Evolutionary conservation across 176 grass and related monocot genomes (phyloP).

Genomic region (Phoenix roebelenii): DNA sequence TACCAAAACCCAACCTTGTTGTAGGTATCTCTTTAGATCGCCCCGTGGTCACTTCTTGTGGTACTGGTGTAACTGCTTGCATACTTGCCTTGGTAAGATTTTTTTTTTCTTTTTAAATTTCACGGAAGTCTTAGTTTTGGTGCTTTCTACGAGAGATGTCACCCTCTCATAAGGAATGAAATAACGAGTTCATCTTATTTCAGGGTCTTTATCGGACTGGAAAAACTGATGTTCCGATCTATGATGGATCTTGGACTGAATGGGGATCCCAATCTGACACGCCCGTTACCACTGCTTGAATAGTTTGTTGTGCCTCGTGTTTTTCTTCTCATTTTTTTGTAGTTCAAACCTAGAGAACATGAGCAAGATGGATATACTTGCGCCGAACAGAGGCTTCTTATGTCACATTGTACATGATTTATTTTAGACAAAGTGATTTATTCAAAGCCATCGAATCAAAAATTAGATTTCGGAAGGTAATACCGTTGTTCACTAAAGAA

Average conservation of each 20-base stretch:
- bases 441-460: no score
- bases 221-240: constrained; percentile 57
- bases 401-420: no score
- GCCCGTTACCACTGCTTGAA: constrained; percentile 39
- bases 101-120: no score
- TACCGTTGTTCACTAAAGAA: no score
- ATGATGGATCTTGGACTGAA: constrained; percentile 88
- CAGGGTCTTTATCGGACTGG: constrained; percentile 78
- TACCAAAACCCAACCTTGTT: neutral
- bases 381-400: no score
- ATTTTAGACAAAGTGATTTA: no score
- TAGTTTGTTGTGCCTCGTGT: neutral
- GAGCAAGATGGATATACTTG: no score
- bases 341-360: no score
- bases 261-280: constrained; percentile 70
- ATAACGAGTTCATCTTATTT: constrained; percentile 2
- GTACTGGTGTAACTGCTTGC: constrained; percentile 92
- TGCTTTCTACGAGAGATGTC: neutral
- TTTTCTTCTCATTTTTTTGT: no score
- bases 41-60: constrained; percentile 61
- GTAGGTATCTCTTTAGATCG: constrained; percentile 75
- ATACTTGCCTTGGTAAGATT: constrained; percentile 66
- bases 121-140: no score
- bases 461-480: no score
- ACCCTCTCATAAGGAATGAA: constrained; percentile 2